Base-by-base conservation (phyloP, 805 yeast genomes). In the Pichia paraexigua region DNA sequence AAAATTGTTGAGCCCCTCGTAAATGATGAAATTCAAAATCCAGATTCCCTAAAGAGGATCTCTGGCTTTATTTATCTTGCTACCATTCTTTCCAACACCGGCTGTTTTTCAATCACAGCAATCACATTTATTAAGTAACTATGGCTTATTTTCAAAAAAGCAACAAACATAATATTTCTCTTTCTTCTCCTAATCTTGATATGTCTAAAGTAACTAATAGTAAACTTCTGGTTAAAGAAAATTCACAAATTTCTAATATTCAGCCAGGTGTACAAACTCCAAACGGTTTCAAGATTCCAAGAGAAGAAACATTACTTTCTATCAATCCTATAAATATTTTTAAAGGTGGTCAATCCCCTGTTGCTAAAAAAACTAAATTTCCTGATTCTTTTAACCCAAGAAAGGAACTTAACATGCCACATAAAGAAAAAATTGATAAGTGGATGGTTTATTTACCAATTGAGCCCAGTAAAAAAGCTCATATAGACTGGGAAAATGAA, bases 371-470 rank as follows among this genome's bases (percentile, higher is more conserved):
- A 20, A 41, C 27, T 2, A 45, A 53, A 39, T 73, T 79, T 49
- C 83, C 85, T 1, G 54, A 68, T 1, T 59, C 61, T 15, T 84
- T 85, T 60, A 75, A 83, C 53, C 92, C 92, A 13, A 71, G 88
- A 59, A 66, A 66, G 30, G 80, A 81, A 2, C 68, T 75, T 10
- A 82, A 80, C 63, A 85, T 86, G 90, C 73, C 80, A 1, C 77
- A 74, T 55, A 70, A 66, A 46, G 92, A 86, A 59, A 86, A 85
- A 59, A 86, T 86, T 1, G 71, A 71, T 40, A 67, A 63, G 8
- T 86, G 94, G 94, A 75, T 86, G 37, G 67, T 69, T 4, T 71
- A 72, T 28, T 74, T 86, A 4, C 91, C 91, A 1, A 61, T 73
- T 10, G 15, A 39, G 3, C 71, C 66, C 47, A 60, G 67, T 0